phyloP scores from a whole-genome alignment of 805 yeast genomes.

The Candida argentea region DNA sequence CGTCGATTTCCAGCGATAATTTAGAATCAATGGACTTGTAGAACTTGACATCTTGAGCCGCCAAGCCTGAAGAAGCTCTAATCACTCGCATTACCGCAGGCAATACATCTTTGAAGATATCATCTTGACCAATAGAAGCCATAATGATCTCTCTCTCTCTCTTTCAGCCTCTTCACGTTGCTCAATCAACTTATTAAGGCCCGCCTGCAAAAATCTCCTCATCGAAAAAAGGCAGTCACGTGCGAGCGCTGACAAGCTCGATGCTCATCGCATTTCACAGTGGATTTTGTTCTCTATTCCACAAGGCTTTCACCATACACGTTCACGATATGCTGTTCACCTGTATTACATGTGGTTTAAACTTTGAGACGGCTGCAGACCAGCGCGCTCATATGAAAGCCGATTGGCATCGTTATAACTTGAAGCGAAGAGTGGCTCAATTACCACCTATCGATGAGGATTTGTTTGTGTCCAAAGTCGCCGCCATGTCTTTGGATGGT shows the following conservation, averaged over 20 bases:
- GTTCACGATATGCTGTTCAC: conserved; percentile 12
- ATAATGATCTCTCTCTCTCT: conserved; percentile 1
- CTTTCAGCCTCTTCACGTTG: not conserved
- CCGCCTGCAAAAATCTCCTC: no score
- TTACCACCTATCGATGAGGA: conserved; percentile 17
- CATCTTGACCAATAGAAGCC: conserved; percentile 4
- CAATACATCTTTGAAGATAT: conserved; percentile 15
- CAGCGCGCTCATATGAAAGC: conserved; percentile 35
- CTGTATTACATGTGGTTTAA: conserved; percentile 32
- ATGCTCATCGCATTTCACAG: conserved; percentile 2
- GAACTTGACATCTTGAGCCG: conserved; percentile 75
- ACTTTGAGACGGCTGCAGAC: conserved; percentile 26
- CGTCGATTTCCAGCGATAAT: conserved; percentile 29
- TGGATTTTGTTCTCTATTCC: not conserved
- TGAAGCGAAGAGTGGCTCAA: conserved; percentile 33
- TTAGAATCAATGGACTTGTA: conserved; percentile 49
- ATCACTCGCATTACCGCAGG: conserved; percentile 47
- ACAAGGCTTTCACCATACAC: not conserved
- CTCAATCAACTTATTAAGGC: no score
- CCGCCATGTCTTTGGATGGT: conserved; percentile 8
- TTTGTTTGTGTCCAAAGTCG: conserved; percentile 13
- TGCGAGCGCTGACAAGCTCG: not conserved
- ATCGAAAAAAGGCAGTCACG: conserved; percentile 1
- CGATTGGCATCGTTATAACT: conserved; percentile 37
- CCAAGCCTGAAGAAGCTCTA: conserved; percentile 58